Conservation (phyloP, 176 grass and related monocot species). For the Alloteropsis semialata region DNA sequence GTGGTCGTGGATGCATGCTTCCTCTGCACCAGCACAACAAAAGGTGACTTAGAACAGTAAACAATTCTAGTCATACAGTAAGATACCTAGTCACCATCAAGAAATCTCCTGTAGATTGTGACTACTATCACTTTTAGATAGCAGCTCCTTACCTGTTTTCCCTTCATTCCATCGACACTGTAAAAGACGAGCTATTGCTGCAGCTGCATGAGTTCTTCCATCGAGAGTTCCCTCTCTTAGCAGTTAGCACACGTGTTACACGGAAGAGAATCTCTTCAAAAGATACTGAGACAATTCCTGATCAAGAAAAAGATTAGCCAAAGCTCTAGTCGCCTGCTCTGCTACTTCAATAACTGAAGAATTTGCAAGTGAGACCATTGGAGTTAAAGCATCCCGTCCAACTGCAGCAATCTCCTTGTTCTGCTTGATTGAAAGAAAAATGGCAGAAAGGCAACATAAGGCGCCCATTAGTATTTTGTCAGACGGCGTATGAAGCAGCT, state of each 20-base stretch:
- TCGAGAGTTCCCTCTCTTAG: slow-evolving; percentile 87
- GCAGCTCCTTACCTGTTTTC: slow-evolving; percentile 4
- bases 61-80: slow-evolving; percentile 29
- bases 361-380: slow-evolving; percentile 58
- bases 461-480: slow-evolving; percentile 74
- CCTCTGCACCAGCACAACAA: slow-evolving; percentile 51
- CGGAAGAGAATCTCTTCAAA: slow-evolving; percentile 79
- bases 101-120: slow-evolving; percentile 23
- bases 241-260: slow-evolving; percentile 71
- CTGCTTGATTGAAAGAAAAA: slow-evolving; percentile 96
- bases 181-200: slow-evolving; percentile 87
- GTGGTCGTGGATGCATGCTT: slow-evolving; percentile 64
- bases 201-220: slow-evolving; percentile 90
- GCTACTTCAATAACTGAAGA: slow-evolving; percentile 84
- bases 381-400: slow-evolving; percentile 72
- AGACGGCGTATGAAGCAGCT: slow-evolving; percentile 72
- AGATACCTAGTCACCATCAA: not conserved
- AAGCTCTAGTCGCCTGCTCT: slow-evolving; percentile 88
- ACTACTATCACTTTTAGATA: slow-evolving; percentile 15
- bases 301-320: slow-evolving; percentile 96
- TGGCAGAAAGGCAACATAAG: slow-evolving; percentile 83
- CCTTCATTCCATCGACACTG: slow-evolving; percentile 36
- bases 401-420: slow-evolving; percentile 89
- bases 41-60: slow-evolving; percentile 20
- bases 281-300: slow-evolving; percentile 66